Percentiles rank a stretch among this genome's conserved stretches.
These are phyloP conservation scores for Coniferiporia sulphurascens DNA, from an alignment of 1,284 basidiomycete genomes.

Conservation along the genomic window DNA sequence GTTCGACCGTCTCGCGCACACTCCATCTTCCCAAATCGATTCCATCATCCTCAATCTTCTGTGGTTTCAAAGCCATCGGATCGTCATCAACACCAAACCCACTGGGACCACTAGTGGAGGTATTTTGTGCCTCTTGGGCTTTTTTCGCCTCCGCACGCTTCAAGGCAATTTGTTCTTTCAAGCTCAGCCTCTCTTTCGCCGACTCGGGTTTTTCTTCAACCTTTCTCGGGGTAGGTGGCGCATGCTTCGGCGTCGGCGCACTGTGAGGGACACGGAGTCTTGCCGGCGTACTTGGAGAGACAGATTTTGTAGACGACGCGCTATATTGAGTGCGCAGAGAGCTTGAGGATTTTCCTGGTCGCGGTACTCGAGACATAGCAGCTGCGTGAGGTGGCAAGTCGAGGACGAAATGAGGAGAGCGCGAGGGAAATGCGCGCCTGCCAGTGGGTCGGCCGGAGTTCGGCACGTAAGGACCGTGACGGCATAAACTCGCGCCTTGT, in stretches of 20 bases:
- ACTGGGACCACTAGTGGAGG: constrained; percentile 23
- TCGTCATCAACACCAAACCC: constrained; percentile 39
- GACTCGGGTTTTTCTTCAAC: constrained; percentile 3
- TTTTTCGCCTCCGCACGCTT: constrained; percentile 72
- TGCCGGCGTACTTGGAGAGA: background rate
- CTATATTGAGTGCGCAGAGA: constrained; percentile 6
- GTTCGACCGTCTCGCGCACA: constrained; percentile 71
- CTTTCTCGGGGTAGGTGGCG: constrained; percentile 2
- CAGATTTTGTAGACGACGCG: background rate
- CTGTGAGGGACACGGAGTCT: background rate
- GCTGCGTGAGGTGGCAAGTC: background rate
- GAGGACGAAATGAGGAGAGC: background rate
- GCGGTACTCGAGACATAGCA: constrained; percentile 15
- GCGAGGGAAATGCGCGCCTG: no score
- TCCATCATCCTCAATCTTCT: constrained; percentile 41
- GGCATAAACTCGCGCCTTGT: background rate
- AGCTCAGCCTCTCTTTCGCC: constrained; percentile 35
- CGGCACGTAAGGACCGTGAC: background rate
- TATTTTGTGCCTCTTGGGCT: constrained; percentile 24
- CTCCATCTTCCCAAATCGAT: constrained; percentile 61
- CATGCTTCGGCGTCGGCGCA: background rate
- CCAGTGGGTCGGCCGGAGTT: background rate
- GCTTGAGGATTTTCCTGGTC: constrained; percentile 4
- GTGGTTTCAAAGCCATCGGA: constrained; percentile 30
- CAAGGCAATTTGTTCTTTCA: constrained; percentile 70